A percentile compares a stretch with the other conserved stretches of the same genome.
phyloP scores from a whole-genome alignment of 345 rosid species.

The Ceriops tagal region DNA sequence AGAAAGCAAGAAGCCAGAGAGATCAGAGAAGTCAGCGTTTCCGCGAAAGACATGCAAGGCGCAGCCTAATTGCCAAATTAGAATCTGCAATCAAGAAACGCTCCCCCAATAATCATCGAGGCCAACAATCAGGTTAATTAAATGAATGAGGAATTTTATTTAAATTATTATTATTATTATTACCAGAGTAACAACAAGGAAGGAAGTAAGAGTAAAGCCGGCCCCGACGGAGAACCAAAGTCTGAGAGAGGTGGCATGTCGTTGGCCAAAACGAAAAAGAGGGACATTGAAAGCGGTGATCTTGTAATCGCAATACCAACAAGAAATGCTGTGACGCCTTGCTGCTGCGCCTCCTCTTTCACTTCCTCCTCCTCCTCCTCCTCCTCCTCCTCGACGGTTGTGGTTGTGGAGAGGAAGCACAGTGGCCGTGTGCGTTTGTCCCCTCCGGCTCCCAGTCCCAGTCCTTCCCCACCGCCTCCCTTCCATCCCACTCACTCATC shows the following conservation, averaged over 20 bases:
- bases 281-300: constrained; percentile 40
- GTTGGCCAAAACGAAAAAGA: constrained; percentile 60
- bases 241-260: constrained; percentile 40
- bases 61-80: constrained; percentile 34
- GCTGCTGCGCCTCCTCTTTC: neutral
- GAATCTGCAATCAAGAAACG: constrained; percentile 12
- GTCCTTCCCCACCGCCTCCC: constrained; percentile 34
- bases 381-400: too few relatives aligned
- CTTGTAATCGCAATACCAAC: constrained; percentile 61
- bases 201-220: constrained; percentile 58
- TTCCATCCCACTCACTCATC: constrained; percentile 4
- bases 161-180: neutral
- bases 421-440: neutral
- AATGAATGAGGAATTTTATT: neutral
- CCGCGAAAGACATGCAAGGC: constrained; percentile 10
- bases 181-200: constrained; percentile 44
- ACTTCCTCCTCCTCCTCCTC: too few relatives aligned
- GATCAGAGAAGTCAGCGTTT: neutral
- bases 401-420: constrained; percentile 12
- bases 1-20: constrained; percentile 15
- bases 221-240: constrained; percentile 85
- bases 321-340: constrained; percentile 18
- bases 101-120: neutral
- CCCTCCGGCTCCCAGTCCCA: constrained; percentile 15
- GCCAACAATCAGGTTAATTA: neutral